Base-by-base conservation (phyloP, 176 grass and related monocot species). In the Tillandsia leiboldiana region DNA sequence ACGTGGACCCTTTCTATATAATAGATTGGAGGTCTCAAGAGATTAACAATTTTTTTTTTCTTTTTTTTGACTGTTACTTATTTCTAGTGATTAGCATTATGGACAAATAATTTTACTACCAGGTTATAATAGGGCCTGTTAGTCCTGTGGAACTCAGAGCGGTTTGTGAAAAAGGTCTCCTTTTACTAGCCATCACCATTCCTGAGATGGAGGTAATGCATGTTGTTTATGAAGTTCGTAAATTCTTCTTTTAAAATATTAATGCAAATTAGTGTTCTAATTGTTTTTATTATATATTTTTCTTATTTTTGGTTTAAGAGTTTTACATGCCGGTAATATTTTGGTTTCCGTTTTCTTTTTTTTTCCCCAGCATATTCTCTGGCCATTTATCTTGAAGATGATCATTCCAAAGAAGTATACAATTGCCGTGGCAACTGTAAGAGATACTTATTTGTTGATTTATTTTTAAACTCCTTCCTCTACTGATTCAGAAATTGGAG, bases 321-420 rank as follows among this genome's bases (percentile, higher is more conserved):
- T 42, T 4, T 42, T 42, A 42, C 3, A 42, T 42, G 33, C 33
- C 7, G 33, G 7, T 42, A 42, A 42, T 42, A 42, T 42, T 33
- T 42, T 42, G 33, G 33, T 42, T 67, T 49, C 12, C 63, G 51
- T 77, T 65, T 74, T 13, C 51, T 29, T 73, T 47, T 63, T 81
- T 17, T 17, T 83, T 75, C 70, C 71, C 26, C 89, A 96, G 93
- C 86, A 87, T 85, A 80, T 96, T 68, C 83, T 96, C 9, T 92
- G 88, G 93, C 93, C 93, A 74, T 92, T 96, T 80, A 76, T 96
- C 79, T 96, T 96, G 79, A 91, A 87, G 74, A 84, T 96, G 81
- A 91, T 96, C 70, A 85, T 96, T 67, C 88, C 93, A 12, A 96
- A 87, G 82, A 81, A 85, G 20, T 96, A 92, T 83, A 87, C 88